Evolutionary conservation across 2,329 filamentous ascomycete genomes (phyloP).

Genomic region (Talaromyces sp.): DNA sequence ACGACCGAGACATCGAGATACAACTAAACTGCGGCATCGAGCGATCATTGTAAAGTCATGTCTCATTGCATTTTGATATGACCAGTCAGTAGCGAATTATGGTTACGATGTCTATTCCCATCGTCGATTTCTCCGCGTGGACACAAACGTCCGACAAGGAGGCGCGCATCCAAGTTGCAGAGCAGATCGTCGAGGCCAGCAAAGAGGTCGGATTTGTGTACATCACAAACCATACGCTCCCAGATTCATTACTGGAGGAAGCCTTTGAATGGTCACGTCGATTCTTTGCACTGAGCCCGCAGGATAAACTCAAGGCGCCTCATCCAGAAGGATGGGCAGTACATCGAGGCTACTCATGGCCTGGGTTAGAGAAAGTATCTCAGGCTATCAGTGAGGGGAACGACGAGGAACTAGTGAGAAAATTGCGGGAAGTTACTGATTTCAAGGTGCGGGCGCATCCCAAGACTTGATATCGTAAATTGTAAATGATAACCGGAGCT

Average conservation of each 20-base stretch:
- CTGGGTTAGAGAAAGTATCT: constrained; percentile 70
- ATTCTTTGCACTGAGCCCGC: constrained; percentile 65
- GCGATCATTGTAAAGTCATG: neutral
- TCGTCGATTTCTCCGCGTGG: neutral
- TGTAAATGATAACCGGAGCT: neutral
- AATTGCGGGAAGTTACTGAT: constrained; percentile 48
- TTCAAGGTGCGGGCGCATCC: constrained; percentile 30
- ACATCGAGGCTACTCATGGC: constrained; percentile 70
- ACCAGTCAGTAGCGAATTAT: neutral
- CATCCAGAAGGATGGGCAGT: constrained; percentile 42
- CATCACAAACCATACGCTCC: constrained; percentile 73
- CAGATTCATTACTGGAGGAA: constrained; percentile 54
- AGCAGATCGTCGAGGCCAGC: constrained; percentile 73
- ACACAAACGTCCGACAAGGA: neutral
- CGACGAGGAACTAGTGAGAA: constrained; percentile 53
- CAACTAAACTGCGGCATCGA: neutral
- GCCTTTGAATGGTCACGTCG: constrained; percentile 52
- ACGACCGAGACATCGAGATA: neutral
- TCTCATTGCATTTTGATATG: neutral
- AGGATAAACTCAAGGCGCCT: constrained; percentile 68
- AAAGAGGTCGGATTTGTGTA: constrained; percentile 86
- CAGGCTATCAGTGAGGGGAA: constrained; percentile 42
- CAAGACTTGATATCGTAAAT: neutral
- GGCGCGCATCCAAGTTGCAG: constrained; percentile 52
- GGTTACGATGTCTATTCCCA: neutral